Conservation (phyloP, 1,284 basidiomycete genomes). For the Puccinia novopanici region DNA sequence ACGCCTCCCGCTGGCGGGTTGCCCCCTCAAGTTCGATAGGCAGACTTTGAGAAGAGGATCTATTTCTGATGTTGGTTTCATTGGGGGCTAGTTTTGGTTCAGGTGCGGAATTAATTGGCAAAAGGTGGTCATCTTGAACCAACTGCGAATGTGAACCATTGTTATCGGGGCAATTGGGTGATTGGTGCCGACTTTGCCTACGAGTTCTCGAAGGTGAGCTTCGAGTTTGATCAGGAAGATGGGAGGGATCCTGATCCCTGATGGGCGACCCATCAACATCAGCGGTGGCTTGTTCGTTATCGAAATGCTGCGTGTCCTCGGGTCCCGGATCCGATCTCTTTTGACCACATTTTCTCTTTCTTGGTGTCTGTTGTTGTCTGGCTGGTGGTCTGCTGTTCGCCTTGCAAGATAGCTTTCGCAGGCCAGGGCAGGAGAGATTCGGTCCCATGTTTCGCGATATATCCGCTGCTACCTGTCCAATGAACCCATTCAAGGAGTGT, state of each 20-base stretch:
- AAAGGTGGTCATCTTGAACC: not conserved
- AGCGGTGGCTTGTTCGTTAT: not conserved
- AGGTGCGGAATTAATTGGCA: slow-evolving; percentile 4
- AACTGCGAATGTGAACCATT: not conserved
- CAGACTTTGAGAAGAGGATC: not conserved
- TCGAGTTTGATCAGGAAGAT: not conserved
- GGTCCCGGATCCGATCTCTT: not conserved
- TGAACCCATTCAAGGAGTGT: not conserved
- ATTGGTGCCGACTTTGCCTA: slow-evolving; percentile 4
- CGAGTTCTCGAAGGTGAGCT: slow-evolving; percentile 7
- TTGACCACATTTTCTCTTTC: slow-evolving; percentile 31
- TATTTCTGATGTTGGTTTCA: not conserved
- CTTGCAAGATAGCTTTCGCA: not conserved
- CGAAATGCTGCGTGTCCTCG: not conserved
- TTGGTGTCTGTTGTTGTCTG: slow-evolving; percentile 20
- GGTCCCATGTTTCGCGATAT: too few relatives aligned
- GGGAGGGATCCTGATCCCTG: not conserved
- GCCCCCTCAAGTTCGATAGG: not conserved
- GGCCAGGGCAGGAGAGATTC: not conserved
- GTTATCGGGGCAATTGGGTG: not conserved
- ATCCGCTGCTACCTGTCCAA: not conserved
- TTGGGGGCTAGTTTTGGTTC: not conserved
- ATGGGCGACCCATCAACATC: slow-evolving; percentile 9
- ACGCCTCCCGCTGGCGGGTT: not conserved
- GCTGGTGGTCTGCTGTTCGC: too few relatives aligned